Evolutionary conservation across 768 basidiomycete species (phyloP).

Genomic region (Lactarius akahatsu): DNA sequence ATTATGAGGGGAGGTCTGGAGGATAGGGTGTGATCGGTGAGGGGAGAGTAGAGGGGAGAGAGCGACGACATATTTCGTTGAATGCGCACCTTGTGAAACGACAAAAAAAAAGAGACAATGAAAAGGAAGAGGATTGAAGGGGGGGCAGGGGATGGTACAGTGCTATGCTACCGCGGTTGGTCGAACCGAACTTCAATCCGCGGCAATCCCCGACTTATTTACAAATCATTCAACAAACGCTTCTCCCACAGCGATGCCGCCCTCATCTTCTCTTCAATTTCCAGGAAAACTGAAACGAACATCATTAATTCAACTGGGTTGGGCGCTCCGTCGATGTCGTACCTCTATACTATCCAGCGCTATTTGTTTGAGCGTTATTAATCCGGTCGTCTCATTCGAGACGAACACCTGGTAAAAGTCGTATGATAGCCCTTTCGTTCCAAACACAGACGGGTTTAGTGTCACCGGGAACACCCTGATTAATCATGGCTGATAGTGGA

Average conservation of each 20-base stretch:
- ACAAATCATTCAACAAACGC: too few relatives aligned
- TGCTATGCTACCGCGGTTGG: not conserved
- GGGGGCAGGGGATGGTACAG: not conserved
- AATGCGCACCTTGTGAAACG: slow-evolving; percentile 27
- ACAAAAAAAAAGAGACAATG: slow-evolving; percentile 3
- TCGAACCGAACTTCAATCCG: slow-evolving; percentile 12
- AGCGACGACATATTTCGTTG: slow-evolving; percentile 24
- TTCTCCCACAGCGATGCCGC: too few relatives aligned
- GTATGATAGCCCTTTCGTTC: too few relatives aligned
- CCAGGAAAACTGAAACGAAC: too few relatives aligned
- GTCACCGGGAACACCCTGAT: slow-evolving; percentile 71
- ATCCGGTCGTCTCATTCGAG: slow-evolving; percentile 62
- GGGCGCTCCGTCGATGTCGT: slow-evolving; percentile 8
- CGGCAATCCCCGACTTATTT: slow-evolving; percentile 24
- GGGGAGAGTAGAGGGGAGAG: slow-evolving; percentile 36
- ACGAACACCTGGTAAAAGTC: too few relatives aligned
- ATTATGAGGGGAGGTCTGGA: slow-evolving; percentile 29
- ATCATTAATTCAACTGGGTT: not conserved
- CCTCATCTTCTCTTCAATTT: slow-evolving; percentile 12
- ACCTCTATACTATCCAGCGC: slow-evolving; percentile 68
- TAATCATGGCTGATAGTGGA: slow-evolving; percentile 68
- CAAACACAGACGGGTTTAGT: slow-evolving; percentile 65
- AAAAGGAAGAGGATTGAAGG: slow-evolving; percentile 13
- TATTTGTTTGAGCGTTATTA: slow-evolving; percentile 59
- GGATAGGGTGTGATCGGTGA: slow-evolving; percentile 31